These are phyloP conservation scores for Thymus quinquecostatus DNA, from an alignment of 257 asterid genomes.

Conservation along the genomic window DNA sequence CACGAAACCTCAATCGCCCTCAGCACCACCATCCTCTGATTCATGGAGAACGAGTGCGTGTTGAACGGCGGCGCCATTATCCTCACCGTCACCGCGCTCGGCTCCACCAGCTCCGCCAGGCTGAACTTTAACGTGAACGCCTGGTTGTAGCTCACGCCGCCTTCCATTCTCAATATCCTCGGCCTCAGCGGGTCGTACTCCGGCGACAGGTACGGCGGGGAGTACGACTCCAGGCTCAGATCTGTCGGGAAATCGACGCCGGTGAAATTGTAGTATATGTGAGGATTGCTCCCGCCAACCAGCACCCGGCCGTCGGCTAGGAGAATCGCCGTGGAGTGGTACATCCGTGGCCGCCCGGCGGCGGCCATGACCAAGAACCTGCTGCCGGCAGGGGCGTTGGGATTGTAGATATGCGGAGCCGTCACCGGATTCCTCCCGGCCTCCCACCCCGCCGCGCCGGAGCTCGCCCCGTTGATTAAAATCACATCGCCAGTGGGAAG, in stretches of 20 bases:
- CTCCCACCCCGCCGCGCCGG: conserved; percentile 73
- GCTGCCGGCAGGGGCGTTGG: neutral
- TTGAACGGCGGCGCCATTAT: conserved; percentile 61
- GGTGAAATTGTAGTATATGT: conserved; percentile 53
- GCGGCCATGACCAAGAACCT: conserved; percentile 47
- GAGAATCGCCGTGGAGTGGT: conserved; percentile 66
- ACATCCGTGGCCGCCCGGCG: conserved; percentile 53
- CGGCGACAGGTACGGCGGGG: conserved; percentile 59
- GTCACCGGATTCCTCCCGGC: conserved; percentile 48
- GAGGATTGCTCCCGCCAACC: conserved; percentile 77
- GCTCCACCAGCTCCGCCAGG: conserved; percentile 27
- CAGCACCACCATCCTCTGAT: conserved; percentile 71
- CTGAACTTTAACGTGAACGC: conserved; percentile 39
- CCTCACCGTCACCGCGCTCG: conserved; percentile 42
- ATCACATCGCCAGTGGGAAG: conserved; percentile 61
- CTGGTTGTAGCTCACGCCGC: conserved; percentile 32
- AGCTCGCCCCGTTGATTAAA: conserved; percentile 61
- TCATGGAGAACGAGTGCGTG: conserved; percentile 49
- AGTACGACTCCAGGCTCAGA: conserved; percentile 64
- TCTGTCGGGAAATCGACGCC: conserved; percentile 65
- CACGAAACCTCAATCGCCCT: conserved; percentile 29
- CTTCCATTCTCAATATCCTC: conserved; percentile 21
- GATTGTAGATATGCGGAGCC: conserved; percentile 55
- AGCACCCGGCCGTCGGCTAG: conserved; percentile 58
- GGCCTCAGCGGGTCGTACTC: conserved; percentile 43